A percentile compares a stretch with the other conserved stretches of the same genome.
phyloP scores from a whole-genome alignment of 73 alveolate genomes.

The Uronychia setigera region DNA sequence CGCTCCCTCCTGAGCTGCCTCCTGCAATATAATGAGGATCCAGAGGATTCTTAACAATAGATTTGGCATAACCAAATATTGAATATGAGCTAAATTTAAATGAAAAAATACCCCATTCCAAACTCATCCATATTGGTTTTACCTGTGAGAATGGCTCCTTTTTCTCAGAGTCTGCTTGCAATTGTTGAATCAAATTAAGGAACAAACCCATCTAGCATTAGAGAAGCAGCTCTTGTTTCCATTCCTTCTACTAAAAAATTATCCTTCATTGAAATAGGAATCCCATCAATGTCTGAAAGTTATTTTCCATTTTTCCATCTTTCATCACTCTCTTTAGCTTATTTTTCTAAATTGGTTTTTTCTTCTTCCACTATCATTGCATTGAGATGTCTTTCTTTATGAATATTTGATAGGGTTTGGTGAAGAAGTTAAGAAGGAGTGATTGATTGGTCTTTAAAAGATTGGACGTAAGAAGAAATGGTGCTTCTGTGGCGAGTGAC shows the following conservation, averaged over 20 bases:
- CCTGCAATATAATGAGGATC: conserved; percentile 40
- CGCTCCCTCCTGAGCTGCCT: conserved; percentile 55
- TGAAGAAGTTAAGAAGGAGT: too few relatives aligned
- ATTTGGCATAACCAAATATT: background rate
- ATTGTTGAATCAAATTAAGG: conserved; percentile 54
- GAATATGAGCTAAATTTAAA: conserved; percentile 27
- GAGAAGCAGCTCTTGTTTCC: conserved; percentile 39
- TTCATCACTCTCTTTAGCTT: conserved; percentile 2
- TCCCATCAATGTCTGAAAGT: conserved; percentile 36
- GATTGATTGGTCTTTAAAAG: too few relatives aligned
- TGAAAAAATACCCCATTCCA: conserved; percentile 66
- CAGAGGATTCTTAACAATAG: conserved; percentile 36
- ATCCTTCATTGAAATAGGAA: conserved; percentile 61
- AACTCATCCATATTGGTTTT: conserved; percentile 70
- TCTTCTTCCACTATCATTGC: background rate
- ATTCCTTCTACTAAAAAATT: conserved; percentile 44
- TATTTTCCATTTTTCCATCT: conserved; percentile 4
- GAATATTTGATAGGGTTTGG: too few relatives aligned
- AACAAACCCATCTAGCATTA: conserved; percentile 15
- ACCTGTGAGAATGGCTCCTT: conserved; percentile 63
- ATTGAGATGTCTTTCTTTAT: background rate
- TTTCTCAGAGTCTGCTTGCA: conserved; percentile 6
- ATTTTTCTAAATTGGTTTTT: background rate
- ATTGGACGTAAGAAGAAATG: too few relatives aligned
- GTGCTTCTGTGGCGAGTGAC: too few relatives aligned